Percentiles rank a stretch among this genome's conserved stretches.
Conservation (phyloP, 2,329 filamentous ascomycete species). For the Alternaria sp. region DNA sequence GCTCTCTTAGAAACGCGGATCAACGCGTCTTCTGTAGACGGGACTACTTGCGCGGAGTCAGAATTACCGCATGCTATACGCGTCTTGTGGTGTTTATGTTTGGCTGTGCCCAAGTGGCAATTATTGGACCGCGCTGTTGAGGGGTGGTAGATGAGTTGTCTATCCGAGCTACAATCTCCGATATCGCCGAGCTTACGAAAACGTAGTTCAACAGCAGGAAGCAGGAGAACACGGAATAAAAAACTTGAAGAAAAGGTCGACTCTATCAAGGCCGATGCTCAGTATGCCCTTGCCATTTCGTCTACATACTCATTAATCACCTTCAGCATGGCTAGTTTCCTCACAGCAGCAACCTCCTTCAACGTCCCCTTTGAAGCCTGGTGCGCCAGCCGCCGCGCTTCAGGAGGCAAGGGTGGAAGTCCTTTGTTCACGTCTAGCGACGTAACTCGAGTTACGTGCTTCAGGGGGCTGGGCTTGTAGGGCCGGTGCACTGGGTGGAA, state of each 20-base stretch:
- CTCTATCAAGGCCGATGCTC: neutral
- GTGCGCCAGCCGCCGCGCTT: slow-evolving; percentile 5
- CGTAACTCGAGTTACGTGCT: neutral
- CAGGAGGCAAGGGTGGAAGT: slow-evolving; percentile 19
- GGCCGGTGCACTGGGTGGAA: slow-evolving; percentile 8
- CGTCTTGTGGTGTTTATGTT: slow-evolving; percentile 10
- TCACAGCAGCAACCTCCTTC: neutral
- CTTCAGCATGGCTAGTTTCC: neutral
- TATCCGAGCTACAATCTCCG: slow-evolving; percentile 21
- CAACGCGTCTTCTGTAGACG: slow-evolving; percentile 17
- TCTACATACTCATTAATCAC: slow-evolving; percentile 1
- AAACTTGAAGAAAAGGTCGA: neutral
- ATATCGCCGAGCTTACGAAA: slow-evolving; percentile 20
- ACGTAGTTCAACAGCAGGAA: neutral
- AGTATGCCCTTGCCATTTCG: neutral
- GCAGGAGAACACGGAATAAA: neutral
- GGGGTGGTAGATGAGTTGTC: slow-evolving; percentile 14
- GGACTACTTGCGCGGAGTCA: slow-evolving; percentile 1
- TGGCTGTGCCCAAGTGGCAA: neutral
- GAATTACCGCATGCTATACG: neutral
- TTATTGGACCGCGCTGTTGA: neutral
- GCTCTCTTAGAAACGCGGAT: neutral
- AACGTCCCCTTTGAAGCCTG: neutral
- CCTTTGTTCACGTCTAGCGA: slow-evolving; percentile 18
- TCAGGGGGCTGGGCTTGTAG: slow-evolving; percentile 15